A percentile compares a stretch with the other conserved stretches of the same genome.
phyloP scores from a whole-genome alignment of 805 yeast genomes.

The Scheffersomyces lignosus region DNA sequence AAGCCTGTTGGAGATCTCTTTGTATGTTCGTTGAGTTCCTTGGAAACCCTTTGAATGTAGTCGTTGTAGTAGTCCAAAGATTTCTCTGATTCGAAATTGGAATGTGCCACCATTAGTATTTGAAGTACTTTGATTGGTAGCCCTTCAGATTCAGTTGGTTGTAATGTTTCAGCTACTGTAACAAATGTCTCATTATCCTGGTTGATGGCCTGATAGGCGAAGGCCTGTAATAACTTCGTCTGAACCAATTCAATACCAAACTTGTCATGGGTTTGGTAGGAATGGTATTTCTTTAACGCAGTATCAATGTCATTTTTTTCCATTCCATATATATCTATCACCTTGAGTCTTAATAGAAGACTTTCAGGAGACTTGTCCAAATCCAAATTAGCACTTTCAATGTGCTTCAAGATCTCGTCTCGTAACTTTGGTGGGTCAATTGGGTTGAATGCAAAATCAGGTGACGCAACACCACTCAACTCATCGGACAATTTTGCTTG shows the following conservation, averaged over 20 bases:
- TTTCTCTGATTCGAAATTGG: constrained; percentile 37
- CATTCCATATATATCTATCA: constrained; percentile 35
- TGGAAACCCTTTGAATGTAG: constrained; percentile 39
- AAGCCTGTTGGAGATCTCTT: constrained; percentile 43
- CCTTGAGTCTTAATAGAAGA: constrained; percentile 28
- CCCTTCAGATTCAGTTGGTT: constrained; percentile 20
- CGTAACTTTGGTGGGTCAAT: neutral
- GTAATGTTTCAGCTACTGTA: constrained; percentile 40
- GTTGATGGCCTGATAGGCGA: constrained; percentile 40
- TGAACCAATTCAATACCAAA: constrained; percentile 42
- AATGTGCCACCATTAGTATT: constrained; percentile 40
- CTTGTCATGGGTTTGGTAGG: constrained; percentile 37
- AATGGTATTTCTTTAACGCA: constrained; percentile 39
- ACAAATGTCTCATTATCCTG: constrained; percentile 26
- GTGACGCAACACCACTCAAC: neutral
- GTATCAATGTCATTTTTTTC: constrained; percentile 24
- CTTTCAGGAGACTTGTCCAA: constrained; percentile 22
- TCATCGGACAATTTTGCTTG: neutral
- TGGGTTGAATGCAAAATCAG: neutral
- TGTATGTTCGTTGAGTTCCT: constrained; percentile 23
- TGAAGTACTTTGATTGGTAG: constrained; percentile 36
- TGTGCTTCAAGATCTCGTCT: constrained; percentile 14
- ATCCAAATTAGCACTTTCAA: constrained; percentile 24
- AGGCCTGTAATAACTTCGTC: constrained; percentile 39
- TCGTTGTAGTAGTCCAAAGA: constrained; percentile 47